Conservation (phyloP, 305 asterid species). For the Fraxinus sp. region DNA sequence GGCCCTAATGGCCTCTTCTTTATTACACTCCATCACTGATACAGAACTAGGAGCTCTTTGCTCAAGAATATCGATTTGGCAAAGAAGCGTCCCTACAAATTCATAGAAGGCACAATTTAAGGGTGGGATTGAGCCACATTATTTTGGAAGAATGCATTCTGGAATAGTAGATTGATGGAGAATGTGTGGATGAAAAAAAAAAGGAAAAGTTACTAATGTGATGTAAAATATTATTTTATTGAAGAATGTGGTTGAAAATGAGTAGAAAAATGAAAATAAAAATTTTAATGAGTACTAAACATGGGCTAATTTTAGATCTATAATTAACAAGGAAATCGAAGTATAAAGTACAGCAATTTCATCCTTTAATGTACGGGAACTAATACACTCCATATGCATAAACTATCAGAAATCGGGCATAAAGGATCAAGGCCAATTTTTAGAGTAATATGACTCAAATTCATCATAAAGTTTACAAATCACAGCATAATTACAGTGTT, state of each 20-base stretch:
- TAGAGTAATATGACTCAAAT: background rate
- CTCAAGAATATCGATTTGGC: background rate
- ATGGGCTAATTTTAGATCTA: background rate
- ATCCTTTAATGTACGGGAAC: background rate
- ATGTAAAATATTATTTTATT: no score
- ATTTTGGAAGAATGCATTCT: no score
- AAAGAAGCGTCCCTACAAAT: constrained; percentile 18
- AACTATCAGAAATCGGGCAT: background rate
- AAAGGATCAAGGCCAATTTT: background rate
- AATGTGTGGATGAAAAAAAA: no score
- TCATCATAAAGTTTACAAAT: background rate
- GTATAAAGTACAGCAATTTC: background rate
- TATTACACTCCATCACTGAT: constrained; percentile 42
- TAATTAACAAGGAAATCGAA: background rate
- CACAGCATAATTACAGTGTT: background rate
- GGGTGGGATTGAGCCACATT: no score
- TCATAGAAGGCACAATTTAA: background rate
- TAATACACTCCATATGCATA: background rate
- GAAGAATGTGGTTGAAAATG: no score
- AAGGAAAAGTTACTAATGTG: no score
- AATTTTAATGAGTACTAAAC: no score
- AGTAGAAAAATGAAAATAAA: no score
- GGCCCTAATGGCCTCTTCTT: constrained; percentile 47
- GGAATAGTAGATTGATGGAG: no score
- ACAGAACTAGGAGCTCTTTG: constrained; percentile 9